Evolutionary conservation across 805 yeast genomes (phyloP), one percentile per base, ranked within the genome.

Genomic region (Jamesozyma hellenica): DNA sequence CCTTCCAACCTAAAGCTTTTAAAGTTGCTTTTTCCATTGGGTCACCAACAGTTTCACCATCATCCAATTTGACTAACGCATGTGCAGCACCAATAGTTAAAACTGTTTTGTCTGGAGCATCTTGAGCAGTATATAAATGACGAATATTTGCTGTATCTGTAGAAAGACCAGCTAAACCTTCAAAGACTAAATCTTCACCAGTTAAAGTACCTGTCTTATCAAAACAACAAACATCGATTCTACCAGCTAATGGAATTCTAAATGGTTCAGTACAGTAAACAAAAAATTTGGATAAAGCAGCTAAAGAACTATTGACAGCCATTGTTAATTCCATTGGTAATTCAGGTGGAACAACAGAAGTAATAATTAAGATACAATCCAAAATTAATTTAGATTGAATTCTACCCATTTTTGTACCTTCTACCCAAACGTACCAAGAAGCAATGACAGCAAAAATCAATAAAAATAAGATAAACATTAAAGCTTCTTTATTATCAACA

Each of bases 271-370:
- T 92, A 70, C 98, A 92, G 68, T 82, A 92, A 46, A 92, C 80
- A 60, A 80, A 88, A 60, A 72, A 80, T 63, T 92, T 92, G 52
- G 82, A 78, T 48, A 92, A 71, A 3, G 96, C 87, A 43, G 87
- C 77, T 60, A 92, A 70, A 6, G 97, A 88, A 29, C 83, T 73
- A 64, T 92, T 92, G 31, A 92, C 98, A 44, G 98, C 97, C 90
- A 92, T 81, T 12, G 98, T 92, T 53, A 92, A 74, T 68, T 92
- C 98, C 97, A 92, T 92, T 43, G 98, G 98, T 51, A 92, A 73
- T 66, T 92, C 98, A 32, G 98, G 98, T 28, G 98, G 98, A 31
- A 92, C 98, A 47, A 92, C 98, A 37, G 97, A 88, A 15, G 98
- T 92, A 53, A 92, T 75, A 52, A 92, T 94, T 56, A 92, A 75